Evolutionary conservation across 371 early-diverging fungal species (phyloP).

Genomic region (Batrachochytrium dendrobatidis): DNA sequence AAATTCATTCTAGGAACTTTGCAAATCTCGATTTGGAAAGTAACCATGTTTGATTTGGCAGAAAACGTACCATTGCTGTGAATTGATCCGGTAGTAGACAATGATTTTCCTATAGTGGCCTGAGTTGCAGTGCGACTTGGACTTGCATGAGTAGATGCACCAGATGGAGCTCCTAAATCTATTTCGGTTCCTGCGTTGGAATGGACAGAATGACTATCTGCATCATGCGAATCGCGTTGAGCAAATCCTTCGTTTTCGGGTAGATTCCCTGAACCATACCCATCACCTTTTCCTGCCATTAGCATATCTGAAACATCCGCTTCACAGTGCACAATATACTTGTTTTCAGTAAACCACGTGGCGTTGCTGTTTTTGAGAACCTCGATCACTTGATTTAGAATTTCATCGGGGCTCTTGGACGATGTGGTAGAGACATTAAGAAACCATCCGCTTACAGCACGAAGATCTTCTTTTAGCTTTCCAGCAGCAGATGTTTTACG

Average conservation of each 20-base stretch:
- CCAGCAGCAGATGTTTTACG: conserved; percentile 8
- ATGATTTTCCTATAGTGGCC: too few relatives aligned
- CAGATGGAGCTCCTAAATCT: too few relatives aligned
- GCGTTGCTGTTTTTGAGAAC: conserved; percentile 21
- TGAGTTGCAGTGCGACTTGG: too few relatives aligned
- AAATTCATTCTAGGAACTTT: conserved; percentile 28
- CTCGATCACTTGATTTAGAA: conserved; percentile 25
- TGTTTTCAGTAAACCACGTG: conserved; percentile 8
- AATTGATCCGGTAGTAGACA: too few relatives aligned
- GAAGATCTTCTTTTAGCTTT: conserved; percentile 25
- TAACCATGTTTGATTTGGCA: conserved; percentile 18
- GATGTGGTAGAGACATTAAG: conserved; percentile 42
- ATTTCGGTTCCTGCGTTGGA: too few relatives aligned
- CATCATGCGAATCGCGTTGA: too few relatives aligned
- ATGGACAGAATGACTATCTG: too few relatives aligned
- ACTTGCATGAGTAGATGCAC: too few relatives aligned
- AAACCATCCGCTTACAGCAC: conserved; percentile 41
- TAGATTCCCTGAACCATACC: too few relatives aligned
- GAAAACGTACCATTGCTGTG: too few relatives aligned
- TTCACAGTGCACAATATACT: conserved; percentile 25
- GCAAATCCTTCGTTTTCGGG: too few relatives aligned
- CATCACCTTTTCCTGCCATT: too few relatives aligned
- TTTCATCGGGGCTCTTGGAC: conserved; percentile 23
- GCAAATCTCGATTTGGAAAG: conserved; percentile 42
- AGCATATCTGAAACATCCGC: conserved; percentile 14